Evolutionary conservation across 345 rosid species (phyloP).

Genomic region (Abelmoschus esculentus): DNA sequence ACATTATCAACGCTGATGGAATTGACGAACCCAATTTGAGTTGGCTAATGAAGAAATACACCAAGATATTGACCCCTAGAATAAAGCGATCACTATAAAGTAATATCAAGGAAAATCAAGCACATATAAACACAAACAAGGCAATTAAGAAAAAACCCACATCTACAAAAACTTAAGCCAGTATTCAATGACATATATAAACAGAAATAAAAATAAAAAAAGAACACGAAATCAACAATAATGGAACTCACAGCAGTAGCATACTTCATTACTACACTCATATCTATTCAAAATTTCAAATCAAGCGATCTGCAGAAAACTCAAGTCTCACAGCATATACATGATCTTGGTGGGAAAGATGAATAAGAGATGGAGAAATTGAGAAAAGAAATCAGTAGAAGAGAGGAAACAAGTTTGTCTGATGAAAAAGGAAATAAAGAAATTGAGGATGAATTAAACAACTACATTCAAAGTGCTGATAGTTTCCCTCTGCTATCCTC

Average conservation of each 20-base stretch:
- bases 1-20: not conserved
- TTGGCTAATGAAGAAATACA: not conserved
- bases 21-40: not conserved
- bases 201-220: not conserved
- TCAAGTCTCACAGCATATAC: not conserved
- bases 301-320: not conserved
- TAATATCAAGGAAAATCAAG: not conserved
- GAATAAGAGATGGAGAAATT: not conserved
- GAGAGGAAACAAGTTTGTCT: too few relatives aligned
- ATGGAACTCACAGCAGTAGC: not conserved
- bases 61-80: not conserved
- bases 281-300: not conserved
- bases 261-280: not conserved
- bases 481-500: not conserved
- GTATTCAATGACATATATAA: not conserved
- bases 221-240: not conserved
- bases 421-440: not conserved
- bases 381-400: not conserved
- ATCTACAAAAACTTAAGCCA: not conserved
- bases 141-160: not conserved
- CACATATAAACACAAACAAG: not conserved
- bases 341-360: not conserved
- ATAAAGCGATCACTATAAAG: not conserved
- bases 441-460: not conserved
- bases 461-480: not conserved